Conservation (phyloP, 148 eudicot genomes). For the Gaultheria prostrata region DNA sequence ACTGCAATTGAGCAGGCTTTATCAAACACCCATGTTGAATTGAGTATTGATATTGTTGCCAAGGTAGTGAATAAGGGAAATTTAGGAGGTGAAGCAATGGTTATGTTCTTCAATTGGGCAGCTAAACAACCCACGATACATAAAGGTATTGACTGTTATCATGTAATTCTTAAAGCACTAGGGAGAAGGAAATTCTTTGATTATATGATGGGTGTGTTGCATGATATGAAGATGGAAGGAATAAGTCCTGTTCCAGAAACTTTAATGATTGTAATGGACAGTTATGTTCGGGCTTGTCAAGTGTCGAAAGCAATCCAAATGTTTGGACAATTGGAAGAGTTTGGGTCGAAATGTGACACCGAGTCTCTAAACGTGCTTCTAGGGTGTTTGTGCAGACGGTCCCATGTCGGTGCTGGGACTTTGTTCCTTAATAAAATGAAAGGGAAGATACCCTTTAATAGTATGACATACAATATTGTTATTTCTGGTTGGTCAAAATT, state of each 20-base stretch:
- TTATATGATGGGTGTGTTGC: constrained; percentile 48
- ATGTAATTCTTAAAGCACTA: constrained; percentile 60
- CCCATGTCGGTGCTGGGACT: constrained; percentile 58
- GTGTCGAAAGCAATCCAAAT: constrained; percentile 60
- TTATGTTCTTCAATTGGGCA: constrained; percentile 74
- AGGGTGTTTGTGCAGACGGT: constrained; percentile 56
- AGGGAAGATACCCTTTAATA: constrained; percentile 47
- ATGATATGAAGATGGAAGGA: constrained; percentile 51
- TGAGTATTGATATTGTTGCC: constrained; percentile 49
- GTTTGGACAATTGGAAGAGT: constrained; percentile 52
- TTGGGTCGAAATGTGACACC: constrained; percentile 49
- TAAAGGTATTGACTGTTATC: constrained; percentile 41
- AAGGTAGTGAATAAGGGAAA: constrained; percentile 62
- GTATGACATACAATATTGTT: constrained; percentile 47
- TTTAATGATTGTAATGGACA: constrained; percentile 62
- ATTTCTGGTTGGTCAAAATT: constrained; percentile 74
- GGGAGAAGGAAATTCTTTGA: constrained; percentile 78
- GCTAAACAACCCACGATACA: constrained; percentile 32
- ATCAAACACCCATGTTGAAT: constrained; percentile 27
- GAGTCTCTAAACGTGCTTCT: constrained; percentile 63
- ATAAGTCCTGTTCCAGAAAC: constrained; percentile 44
- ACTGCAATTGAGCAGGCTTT: constrained; percentile 47
- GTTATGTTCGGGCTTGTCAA: constrained; percentile 47
- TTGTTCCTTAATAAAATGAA: constrained; percentile 54
- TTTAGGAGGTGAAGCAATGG: constrained; percentile 71